Percentiles rank a stretch among this genome's conserved stretches.
Conservation (phyloP, 257 asterid species). For the Handroanthus guayacan region DNA sequence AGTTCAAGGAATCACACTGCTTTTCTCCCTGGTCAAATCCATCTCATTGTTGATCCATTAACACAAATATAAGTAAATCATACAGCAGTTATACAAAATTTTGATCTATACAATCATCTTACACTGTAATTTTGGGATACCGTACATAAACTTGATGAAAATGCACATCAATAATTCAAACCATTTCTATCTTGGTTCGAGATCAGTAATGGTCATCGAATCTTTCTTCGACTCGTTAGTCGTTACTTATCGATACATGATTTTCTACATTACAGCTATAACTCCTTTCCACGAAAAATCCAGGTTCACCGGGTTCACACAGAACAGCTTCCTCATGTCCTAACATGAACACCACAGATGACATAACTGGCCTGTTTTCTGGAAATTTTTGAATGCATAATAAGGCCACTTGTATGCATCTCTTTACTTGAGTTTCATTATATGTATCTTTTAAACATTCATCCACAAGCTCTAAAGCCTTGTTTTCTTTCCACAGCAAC, state of each 20-base stretch:
- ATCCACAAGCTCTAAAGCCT: constrained; percentile 36
- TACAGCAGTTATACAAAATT: no score
- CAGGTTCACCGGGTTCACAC: constrained; percentile 45
- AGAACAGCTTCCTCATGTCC: constrained; percentile 34
- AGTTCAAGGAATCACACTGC: no score
- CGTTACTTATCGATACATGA: constrained; percentile 16
- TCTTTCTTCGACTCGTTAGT: neutral
- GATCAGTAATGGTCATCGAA: constrained; percentile 20
- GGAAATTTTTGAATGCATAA: constrained; percentile 41
- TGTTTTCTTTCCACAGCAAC: constrained; percentile 40
- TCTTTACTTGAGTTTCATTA: constrained; percentile 40
- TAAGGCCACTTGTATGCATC: constrained; percentile 48
- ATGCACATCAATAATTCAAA: no score
- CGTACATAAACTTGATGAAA: no score
- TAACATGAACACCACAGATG: constrained; percentile 42
- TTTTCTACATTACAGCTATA: neutral
- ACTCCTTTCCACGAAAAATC: constrained; percentile 41
- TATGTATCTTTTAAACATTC: constrained; percentile 26
- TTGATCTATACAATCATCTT: no score
- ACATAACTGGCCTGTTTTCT: constrained; percentile 40
- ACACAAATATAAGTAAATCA: no score
- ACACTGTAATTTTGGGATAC: neutral
- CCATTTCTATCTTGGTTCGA: constrained; percentile 30
- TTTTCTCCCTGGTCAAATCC: no score
- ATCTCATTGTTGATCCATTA: no score